These are phyloP conservation scores for Lentinula detonsa DNA, from an alignment of 768 basidiomycete species.

Conservation along the genomic window DNA sequence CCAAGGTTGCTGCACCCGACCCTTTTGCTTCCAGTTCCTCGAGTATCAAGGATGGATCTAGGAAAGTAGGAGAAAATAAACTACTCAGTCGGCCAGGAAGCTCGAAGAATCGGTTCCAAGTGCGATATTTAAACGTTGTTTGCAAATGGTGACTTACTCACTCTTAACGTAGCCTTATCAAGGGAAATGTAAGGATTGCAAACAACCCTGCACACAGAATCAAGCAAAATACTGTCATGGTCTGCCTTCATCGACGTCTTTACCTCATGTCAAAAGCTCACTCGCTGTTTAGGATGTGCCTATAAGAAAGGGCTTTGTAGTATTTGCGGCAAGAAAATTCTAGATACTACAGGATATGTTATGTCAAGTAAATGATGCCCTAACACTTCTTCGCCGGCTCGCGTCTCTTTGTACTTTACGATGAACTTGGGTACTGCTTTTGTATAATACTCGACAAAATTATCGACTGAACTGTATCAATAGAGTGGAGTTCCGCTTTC, in stretches of 20 bases:
- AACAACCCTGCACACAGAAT: slow-evolving; percentile 79
- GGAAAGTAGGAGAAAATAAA: slow-evolving; percentile 84
- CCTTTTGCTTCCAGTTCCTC: slow-evolving; percentile 71
- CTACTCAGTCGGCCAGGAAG: slow-evolving; percentile 63
- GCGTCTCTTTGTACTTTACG: neutral
- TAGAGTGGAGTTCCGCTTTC: too few relatives aligned
- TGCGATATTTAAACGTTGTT: slow-evolving; percentile 20
- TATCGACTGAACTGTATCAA: neutral
- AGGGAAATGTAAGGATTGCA: slow-evolving; percentile 84
- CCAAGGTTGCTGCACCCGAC: slow-evolving; percentile 85
- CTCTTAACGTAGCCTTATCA: slow-evolving; percentile 61
- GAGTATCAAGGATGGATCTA: slow-evolving; percentile 73
- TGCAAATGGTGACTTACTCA: neutral
- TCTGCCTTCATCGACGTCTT: slow-evolving; percentile 26
- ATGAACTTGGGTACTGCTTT: neutral
- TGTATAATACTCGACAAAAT: neutral
- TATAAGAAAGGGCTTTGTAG: slow-evolving; percentile 84
- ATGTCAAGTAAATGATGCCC: slow-evolving; percentile 73
- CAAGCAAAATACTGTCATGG: slow-evolving; percentile 88
- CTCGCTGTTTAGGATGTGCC: slow-evolving; percentile 58
- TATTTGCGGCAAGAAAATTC: slow-evolving; percentile 82
- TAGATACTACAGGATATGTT: slow-evolving; percentile 77
- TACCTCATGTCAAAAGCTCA: slow-evolving; percentile 6
- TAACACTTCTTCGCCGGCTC: neutral
- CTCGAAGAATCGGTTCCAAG: slow-evolving; percentile 76